These are phyloP conservation scores for Ajuga reptans DNA, from an alignment of 305 asterid species.

Conservation along the genomic window DNA sequence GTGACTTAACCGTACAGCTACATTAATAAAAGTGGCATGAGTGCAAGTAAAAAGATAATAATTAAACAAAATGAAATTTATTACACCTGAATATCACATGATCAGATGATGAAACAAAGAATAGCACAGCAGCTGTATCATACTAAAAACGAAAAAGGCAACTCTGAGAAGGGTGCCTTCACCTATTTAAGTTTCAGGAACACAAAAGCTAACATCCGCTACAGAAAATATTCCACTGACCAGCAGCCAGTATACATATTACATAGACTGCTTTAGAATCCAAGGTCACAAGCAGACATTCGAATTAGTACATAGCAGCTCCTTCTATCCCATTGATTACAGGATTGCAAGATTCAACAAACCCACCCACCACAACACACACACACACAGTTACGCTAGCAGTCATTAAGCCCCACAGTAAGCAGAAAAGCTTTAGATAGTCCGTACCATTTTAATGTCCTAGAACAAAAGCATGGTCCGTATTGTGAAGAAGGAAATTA, in stretches of 20 bases:
- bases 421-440: too few species aligned
- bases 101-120: neutral
- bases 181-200: neutral
- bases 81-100: neutral
- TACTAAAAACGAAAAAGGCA: neutral
- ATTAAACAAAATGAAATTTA: neutral
- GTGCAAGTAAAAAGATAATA: neutral
- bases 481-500: neutral
- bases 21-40: constrained; percentile 19
- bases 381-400: neutral
- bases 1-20: constrained; percentile 92
- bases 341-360: neutral
- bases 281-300: neutral
- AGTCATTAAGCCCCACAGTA: neutral
- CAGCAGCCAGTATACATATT: neutral
- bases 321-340: neutral
- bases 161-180: neutral
- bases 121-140: neutral
- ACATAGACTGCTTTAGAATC: neutral
- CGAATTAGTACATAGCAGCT: neutral
- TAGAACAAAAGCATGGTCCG: neutral
- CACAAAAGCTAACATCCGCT: neutral
- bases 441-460: too few species aligned
- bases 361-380: neutral
- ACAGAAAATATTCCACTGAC: neutral